Evolutionary conservation across 768 basidiomycete species (phyloP), one percentile per base, ranked within the genome.

Genomic region (Amanita rubescens): DNA sequence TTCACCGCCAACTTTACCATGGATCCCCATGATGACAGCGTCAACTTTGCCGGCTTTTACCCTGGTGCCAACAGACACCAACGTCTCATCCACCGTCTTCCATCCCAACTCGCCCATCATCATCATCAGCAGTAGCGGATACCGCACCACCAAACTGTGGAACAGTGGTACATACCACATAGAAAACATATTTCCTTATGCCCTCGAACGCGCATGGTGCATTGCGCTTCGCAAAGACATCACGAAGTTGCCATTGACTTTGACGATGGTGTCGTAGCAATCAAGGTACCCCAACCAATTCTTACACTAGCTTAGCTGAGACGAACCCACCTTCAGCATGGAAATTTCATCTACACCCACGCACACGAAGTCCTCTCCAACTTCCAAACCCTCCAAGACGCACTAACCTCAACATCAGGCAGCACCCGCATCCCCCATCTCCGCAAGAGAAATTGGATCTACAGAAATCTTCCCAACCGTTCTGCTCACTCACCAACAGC

Each of bases 21-120:
- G 78, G 95, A 99, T 46, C 94, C 96, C 0, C 95, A 98, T 69
- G 95, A 97, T 59, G 97, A 96, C 72, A 96, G 96, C 38, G 95
- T 98, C 64, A 98, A 99, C 75, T 98, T 90, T 59, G 94, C 98
- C 63, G 94, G 97, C 64, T 98, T 97, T 72, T 98, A 98, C 61
- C 94, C 95, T 3, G 95, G 94, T 46, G 85, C 93, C 2, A 94
- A 99, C 71, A 94, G 90, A 64, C 96, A 94, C 95, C 68, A 98
- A 97, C 65, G 94, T 98, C 30, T 92, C 91, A 0, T 99, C 97
- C 62, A 94, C 94, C 20, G 82, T 94, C 56, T 98, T 96, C 76
- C 94, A 97, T 65, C 93, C 93, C 20, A 93, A 90, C 55, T 74
- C 98, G 19, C 96, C 96, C 2, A 81, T 99, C 60, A 91, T 98